Evolutionary conservation across 495 filamentous ascomycete genomes (phyloP).

Genomic region (Saxophila tyrrhenica): DNA sequence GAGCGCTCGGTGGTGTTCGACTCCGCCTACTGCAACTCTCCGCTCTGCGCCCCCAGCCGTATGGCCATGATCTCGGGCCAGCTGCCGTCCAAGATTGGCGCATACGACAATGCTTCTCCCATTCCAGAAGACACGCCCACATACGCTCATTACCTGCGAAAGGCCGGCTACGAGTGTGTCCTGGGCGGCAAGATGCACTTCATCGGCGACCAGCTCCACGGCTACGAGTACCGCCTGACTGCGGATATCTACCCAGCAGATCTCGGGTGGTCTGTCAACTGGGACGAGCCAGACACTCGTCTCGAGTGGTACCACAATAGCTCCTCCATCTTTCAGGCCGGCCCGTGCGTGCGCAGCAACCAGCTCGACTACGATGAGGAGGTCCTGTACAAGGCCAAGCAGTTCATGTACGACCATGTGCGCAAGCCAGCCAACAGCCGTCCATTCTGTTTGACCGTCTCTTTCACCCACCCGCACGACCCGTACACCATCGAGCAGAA

Average conservation of each 20-base stretch:
- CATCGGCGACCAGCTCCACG: slow-evolving; percentile 82
- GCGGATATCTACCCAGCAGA: slow-evolving; percentile 87
- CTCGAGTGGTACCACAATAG: slow-evolving; percentile 91
- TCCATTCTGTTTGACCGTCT: slow-evolving; percentile 81
- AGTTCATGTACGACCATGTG: slow-evolving; percentile 76
- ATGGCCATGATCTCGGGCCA: slow-evolving; percentile 84
- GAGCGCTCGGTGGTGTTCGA: slow-evolving; percentile 70
- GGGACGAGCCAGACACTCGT: slow-evolving; percentile 74
- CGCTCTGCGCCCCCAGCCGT: slow-evolving; percentile 76
- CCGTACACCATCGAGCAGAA: slow-evolving; percentile 81
- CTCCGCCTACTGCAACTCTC: slow-evolving; percentile 80
- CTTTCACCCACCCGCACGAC: slow-evolving; percentile 83
- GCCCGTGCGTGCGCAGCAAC: slow-evolving; percentile 71
- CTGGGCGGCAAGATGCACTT: slow-evolving; percentile 94
- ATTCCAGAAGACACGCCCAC: slow-evolving; percentile 67
- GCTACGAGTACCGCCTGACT: slow-evolving; percentile 80
- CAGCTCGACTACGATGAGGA: slow-evolving; percentile 93
- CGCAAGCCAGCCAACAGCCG: slow-evolving; percentile 53
- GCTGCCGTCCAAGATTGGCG: slow-evolving; percentile 72
- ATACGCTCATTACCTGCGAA: slow-evolving; percentile 80
- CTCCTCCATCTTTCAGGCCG: slow-evolving; percentile 76
- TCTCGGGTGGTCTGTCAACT: slow-evolving; percentile 81
- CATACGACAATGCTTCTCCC: slow-evolving; percentile 75
- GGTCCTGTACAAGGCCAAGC: slow-evolving; percentile 69
- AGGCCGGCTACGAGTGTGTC: slow-evolving; percentile 74